Base-by-base conservation (phyloP, 78 protist species). In the Speleostelium caveatum region DNA sequence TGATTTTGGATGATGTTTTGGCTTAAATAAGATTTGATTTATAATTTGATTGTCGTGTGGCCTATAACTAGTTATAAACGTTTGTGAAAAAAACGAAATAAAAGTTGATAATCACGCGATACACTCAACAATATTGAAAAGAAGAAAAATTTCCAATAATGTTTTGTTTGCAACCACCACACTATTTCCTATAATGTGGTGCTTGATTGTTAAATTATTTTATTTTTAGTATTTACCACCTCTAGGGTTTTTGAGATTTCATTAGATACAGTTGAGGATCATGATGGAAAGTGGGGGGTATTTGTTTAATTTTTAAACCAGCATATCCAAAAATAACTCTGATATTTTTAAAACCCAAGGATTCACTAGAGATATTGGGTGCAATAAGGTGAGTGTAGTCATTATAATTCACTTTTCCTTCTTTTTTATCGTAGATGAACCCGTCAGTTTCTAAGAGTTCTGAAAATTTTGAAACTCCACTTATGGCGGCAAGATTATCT, bases 381-480 rank as follows among this genome's bases (percentile, higher is more conserved):
- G 90, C 72, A 5, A 83, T 55, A 14, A 83, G 30, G 30, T 68
- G 38, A n/a, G 65, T 73, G 65, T 69, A 83, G 12, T 83, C 79
- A 1, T 3, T 41, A 7, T 51, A 58, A 14, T 33, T 3, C 3
- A 83, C 90, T 58, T 83, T 75, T 58, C 72, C 41, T 69, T 83
- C 90, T 56, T 69, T 51, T 58, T 83, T 83, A 1, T 73, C 63
- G 39, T 83, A 83, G 58, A 1, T 69, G 75, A 32, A 73, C n/a
- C n/a, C n/a, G 10, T 45, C 10, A 45, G 6, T 6, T 42, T 35
- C 22, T 30, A 30, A 51, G 12, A 75, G 1, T 55, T 94, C 87
- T 36, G 56, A 39, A 30, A 94, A 94, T 71, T 92, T 72, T 10
- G 94, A 83, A 5, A 74, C 94, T 0, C 96, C 96, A 19, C 78